These are phyloP conservation scores for Solanum chaucha DNA, from an alignment of 257 asterid genomes.

Conservation along the genomic window DNA sequence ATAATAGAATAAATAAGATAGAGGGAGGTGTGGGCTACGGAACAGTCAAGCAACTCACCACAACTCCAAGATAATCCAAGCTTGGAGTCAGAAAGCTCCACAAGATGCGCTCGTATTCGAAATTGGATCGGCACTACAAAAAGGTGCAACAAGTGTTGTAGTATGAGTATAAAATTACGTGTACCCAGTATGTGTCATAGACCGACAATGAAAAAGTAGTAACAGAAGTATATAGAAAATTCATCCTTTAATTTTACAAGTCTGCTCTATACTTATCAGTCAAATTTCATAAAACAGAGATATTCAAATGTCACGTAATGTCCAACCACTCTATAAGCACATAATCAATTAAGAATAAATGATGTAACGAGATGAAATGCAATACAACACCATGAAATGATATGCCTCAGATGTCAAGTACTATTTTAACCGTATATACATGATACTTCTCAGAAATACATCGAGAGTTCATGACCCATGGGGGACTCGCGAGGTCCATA, in stretches of 20 bases:
- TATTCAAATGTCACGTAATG: not conserved
- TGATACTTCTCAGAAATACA: not conserved
- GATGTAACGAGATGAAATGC: not conserved
- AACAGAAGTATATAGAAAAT: no score
- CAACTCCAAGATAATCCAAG: not conserved
- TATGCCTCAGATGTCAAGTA: not conserved
- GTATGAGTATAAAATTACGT: not conserved
- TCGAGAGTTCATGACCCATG: not conserved
- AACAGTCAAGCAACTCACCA: no score
- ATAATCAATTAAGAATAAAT: not conserved
- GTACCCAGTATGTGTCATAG: no score
- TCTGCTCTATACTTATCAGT: not conserved
- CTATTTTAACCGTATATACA: not conserved
- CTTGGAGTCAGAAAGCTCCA: not conserved
- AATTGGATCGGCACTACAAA: not conserved
- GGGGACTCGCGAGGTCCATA: not conserved
- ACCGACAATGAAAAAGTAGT: no score
- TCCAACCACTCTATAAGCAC: not conserved
- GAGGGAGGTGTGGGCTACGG: not conserved
- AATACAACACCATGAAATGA: no score
- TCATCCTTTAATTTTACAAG: no score
- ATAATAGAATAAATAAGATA: no score
- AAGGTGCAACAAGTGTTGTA: not conserved
- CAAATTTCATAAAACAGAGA: not conserved
- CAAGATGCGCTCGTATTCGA: not conserved